Conservation (phyloP, 495 filamentous ascomycete genomes). For the Aspergillus avenaceus region DNA sequence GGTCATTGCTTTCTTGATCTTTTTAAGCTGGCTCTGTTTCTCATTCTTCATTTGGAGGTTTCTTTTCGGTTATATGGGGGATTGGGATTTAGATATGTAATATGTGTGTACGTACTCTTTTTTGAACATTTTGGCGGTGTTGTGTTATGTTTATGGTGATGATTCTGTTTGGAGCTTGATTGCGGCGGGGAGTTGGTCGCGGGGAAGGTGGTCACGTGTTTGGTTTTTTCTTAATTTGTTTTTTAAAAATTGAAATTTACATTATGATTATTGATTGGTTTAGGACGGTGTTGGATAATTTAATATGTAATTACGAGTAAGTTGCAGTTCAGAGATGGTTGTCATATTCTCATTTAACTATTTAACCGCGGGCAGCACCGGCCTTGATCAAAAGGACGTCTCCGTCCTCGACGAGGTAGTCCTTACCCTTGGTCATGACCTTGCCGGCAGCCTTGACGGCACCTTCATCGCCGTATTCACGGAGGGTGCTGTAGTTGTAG, state of each 20-base stretch:
- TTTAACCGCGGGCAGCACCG: constrained; percentile 80
- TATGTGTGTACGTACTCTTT: constrained; percentile 63
- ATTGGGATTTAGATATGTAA: neutral
- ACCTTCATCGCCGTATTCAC: constrained; percentile 83
- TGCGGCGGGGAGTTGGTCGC: constrained; percentile 5
- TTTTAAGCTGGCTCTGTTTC: no score
- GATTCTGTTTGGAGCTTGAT: neutral
- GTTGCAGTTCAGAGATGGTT: no score
- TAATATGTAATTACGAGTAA: no score
- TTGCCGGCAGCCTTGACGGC: constrained; percentile 91
- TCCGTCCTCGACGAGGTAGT: constrained; percentile 65
- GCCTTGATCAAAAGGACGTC: constrained; percentile 85
- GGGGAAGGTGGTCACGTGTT: constrained; percentile 19
- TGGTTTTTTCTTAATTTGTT: neutral
- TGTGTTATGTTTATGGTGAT: constrained; percentile 11
- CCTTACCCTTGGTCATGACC: constrained; percentile 98
- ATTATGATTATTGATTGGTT: no score
- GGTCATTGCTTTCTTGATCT: no score
- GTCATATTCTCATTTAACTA: constrained; percentile 7
- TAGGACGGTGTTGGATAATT: no score
- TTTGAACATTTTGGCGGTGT: constrained; percentile 67
- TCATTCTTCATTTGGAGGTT: no score
- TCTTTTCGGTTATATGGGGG: neutral
- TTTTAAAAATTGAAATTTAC: no score
- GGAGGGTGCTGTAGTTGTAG: constrained; percentile 74